These are phyloP conservation scores for Cylindrodendrum hubeiense DNA, from an alignment of 2,329 filamentous ascomycete genomes.

Conservation along the genomic window DNA sequence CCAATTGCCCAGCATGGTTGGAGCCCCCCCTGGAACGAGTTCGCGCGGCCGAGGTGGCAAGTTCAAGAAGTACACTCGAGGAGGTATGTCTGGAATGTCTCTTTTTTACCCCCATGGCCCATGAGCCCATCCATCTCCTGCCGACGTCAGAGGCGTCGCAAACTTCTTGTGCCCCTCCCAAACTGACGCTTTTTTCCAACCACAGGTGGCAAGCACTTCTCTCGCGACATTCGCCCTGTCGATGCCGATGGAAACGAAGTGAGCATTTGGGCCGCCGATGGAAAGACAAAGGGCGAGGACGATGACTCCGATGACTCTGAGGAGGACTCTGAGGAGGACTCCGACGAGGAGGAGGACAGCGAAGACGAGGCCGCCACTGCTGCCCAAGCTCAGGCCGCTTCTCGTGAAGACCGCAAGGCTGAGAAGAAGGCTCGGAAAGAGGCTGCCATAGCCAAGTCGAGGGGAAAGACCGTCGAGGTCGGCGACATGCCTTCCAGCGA, in stretches of 20 bases:
- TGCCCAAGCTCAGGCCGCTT: conserved; percentile 59
- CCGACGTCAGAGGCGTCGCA: conserved; percentile 10
- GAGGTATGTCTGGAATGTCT: conserved; percentile 70
- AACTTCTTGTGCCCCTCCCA: not conserved
- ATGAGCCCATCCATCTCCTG: conserved; percentile 6
- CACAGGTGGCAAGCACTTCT: conserved; percentile 94
- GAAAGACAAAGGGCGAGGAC: conserved; percentile 60
- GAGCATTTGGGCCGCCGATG: conserved; percentile 84
- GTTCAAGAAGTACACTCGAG: conserved; percentile 92
- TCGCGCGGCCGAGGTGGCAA: conserved; percentile 90
- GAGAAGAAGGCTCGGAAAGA: conserved; percentile 92
- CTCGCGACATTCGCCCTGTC: conserved; percentile 87
- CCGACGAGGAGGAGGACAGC: conserved; percentile 58
- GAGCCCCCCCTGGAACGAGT: conserved; percentile 58
- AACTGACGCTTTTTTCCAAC: conserved; percentile 29
- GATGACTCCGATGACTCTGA: conserved; percentile 65
- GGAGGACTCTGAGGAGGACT: conserved; percentile 65
- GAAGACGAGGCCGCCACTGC: conserved; percentile 56
- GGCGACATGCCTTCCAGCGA: conserved; percentile 87
- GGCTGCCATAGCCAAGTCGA: conserved; percentile 84
- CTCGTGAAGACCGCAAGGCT: conserved; percentile 88
- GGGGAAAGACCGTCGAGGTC: conserved; percentile 78
- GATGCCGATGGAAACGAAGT: conserved; percentile 91
- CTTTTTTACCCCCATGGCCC: not conserved
- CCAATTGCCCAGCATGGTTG: conserved; percentile 59